These are phyloP conservation scores for Monosporascus sp. DNA, from an alignment of 2,329 filamentous ascomycete species.

Conservation along the genomic window DNA sequence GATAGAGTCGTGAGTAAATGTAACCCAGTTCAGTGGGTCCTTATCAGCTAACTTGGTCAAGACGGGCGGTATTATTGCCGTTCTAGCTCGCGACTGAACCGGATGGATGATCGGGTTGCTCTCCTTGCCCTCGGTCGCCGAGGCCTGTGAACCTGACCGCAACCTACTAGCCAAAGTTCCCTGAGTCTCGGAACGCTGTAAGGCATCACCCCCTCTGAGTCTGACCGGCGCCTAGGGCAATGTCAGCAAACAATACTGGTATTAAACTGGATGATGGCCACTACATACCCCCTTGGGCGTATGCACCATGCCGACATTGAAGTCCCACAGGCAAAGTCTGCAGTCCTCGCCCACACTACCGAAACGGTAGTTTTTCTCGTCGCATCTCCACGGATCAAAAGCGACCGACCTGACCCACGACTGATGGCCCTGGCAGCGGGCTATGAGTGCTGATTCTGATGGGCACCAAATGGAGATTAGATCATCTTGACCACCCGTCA, in stretches of 20 bases:
- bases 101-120: slow-evolving; percentile 64
- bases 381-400: slow-evolving; percentile 96
- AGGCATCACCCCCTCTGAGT: slow-evolving; percentile 13
- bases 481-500: slow-evolving; percentile 95
- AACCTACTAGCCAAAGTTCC: slow-evolving; percentile 53
- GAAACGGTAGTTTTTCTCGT: slow-evolving; percentile 91
- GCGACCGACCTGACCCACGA: slow-evolving; percentile 92
- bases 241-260: slow-evolving; percentile 2
- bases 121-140: slow-evolving; percentile 44
- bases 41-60: slow-evolving; percentile 82
- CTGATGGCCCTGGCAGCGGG: slow-evolving; percentile 89
- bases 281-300: slow-evolving; percentile 71
- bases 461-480: slow-evolving; percentile 94
- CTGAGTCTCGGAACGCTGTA: slow-evolving; percentile 57
- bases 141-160: slow-evolving; percentile 66
- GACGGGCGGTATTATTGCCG: slow-evolving; percentile 83
- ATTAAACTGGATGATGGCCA: slow-evolving; percentile 23
- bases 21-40: slow-evolving; percentile 83
- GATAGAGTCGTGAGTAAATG: slow-evolving; percentile 90
- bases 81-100: slow-evolving; percentile 78
- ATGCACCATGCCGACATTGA: slow-evolving; percentile 93
- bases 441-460: slow-evolving; percentile 76
- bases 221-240: background rate
- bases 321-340: slow-evolving; percentile 89
- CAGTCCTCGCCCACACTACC: slow-evolving; percentile 95